A percentile compares a stretch with the other conserved stretches of the same genome.
Conservation (phyloP, 768 basidiomycete species). For the Brasilioporus rufonigricans region DNA sequence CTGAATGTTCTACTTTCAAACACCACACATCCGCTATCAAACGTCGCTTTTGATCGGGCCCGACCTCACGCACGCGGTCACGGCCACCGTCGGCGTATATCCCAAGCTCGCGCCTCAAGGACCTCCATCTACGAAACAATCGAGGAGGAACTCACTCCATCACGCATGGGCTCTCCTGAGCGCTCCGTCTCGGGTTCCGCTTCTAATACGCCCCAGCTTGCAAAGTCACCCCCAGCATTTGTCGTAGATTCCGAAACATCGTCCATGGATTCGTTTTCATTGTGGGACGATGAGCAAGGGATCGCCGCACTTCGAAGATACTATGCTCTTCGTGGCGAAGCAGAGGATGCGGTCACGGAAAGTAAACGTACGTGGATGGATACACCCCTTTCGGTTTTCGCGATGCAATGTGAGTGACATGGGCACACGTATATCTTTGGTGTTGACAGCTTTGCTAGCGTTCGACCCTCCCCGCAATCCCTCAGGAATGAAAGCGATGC, state of each 20-base stretch:
- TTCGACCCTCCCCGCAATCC: constrained; percentile 68
- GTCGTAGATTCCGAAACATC: constrained; percentile 57
- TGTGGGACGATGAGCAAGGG: constrained; percentile 71
- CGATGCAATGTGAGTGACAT: constrained; percentile 60
- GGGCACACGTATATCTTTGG: neutral
- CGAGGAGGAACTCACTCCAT: constrained; percentile 59
- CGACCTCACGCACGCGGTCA: constrained; percentile 56
- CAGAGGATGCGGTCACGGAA: constrained; percentile 59
- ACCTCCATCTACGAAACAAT: constrained; percentile 79
- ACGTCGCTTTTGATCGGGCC: constrained; percentile 37
- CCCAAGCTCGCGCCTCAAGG: constrained; percentile 59
- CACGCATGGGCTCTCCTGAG: constrained; percentile 27
- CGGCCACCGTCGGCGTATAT: constrained; percentile 71
- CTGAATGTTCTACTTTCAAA: constrained; percentile 57
- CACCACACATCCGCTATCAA: constrained; percentile 49
- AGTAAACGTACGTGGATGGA: constrained; percentile 66
- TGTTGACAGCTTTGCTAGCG: constrained; percentile 38
- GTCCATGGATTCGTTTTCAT: constrained; percentile 41
- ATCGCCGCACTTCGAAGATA: constrained; percentile 63
- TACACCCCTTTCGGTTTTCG: constrained; percentile 71
- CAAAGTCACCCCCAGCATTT: constrained; percentile 39
- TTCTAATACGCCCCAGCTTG: constrained; percentile 29
- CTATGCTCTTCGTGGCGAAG: constrained; percentile 69
- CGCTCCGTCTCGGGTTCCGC: constrained; percentile 15
- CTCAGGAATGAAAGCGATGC: constrained; percentile 66